phyloP scores from a whole-genome alignment of 2,329 filamentous ascomycete species.

The Fusarium sp. region DNA sequence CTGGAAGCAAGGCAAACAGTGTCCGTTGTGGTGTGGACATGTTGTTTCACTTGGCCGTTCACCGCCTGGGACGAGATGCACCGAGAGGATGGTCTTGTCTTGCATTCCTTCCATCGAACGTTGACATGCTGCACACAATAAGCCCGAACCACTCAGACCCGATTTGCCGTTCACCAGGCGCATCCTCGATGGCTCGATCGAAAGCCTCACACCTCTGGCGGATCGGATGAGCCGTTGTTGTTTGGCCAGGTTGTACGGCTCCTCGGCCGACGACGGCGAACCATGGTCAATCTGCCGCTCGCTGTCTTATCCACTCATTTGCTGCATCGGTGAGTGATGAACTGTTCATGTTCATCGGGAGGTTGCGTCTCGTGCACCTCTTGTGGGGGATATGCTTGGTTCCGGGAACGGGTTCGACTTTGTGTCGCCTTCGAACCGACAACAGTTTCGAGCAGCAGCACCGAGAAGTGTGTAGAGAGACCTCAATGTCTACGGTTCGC shows the following conservation, averaged over 20 bases:
- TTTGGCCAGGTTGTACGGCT: background rate
- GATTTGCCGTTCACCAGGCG: background rate
- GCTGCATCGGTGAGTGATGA: background rate
- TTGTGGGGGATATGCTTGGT: background rate
- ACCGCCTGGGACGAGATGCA: background rate
- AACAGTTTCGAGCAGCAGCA: background rate
- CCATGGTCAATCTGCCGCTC: background rate
- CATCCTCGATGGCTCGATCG: background rate
- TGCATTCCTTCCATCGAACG: conserved; percentile 24
- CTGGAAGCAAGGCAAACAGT: background rate
- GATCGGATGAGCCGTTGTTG: background rate
- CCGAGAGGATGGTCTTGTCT: conserved; percentile 3
- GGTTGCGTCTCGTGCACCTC: background rate
- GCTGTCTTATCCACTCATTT: background rate
- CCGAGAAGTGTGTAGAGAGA: background rate
- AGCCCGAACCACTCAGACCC: background rate
- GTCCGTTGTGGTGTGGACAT: conserved; percentile 15
- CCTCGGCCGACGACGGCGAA: background rate
- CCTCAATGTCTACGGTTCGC: background rate
- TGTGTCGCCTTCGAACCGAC: background rate
- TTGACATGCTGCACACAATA: background rate
- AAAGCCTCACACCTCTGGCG: background rate
- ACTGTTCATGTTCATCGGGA: background rate
- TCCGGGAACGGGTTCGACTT: background rate
- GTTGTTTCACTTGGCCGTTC: conserved; percentile 27